phyloP scores from a whole-genome alignment of 441 rosid species.

The Lepidium campestre region DNA sequence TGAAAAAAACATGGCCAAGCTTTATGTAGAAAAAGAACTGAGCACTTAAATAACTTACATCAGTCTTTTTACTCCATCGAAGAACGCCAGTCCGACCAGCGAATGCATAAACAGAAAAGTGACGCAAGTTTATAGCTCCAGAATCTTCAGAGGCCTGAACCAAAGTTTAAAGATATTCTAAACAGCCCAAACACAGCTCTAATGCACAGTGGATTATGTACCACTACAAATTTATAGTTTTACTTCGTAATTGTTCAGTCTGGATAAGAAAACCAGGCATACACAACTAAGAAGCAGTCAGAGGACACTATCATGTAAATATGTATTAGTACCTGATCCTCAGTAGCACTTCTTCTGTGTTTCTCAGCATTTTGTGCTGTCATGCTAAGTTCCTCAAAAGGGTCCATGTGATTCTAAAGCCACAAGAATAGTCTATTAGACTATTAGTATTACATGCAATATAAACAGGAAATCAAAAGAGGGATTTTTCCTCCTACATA shows the following conservation, averaged over 20 bases:
- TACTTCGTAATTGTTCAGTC: background rate
- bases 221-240: background rate
- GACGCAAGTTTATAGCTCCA: slow-evolving; percentile 69
- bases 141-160: slow-evolving; percentile 74
- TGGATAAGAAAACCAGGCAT: background rate
- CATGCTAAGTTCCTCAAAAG: slow-evolving; percentile 78
- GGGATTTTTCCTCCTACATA: slow-evolving; percentile 29
- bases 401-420: slow-evolving; percentile 68
- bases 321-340: slow-evolving; percentile 81
- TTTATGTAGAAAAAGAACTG: background rate
- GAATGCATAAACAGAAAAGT: slow-evolving; percentile 91
- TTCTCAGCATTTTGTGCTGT: slow-evolving; percentile 67
- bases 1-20: background rate
- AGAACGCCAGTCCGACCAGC: slow-evolving; percentile 71
- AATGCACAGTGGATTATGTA: background rate
- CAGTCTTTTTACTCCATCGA: slow-evolving; percentile 91
- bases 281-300: slow-evolving; percentile 3
- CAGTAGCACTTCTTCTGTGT: slow-evolving; percentile 89
- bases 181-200: slow-evolving; percentile 4
- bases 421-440: background rate
- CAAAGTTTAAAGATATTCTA: slow-evolving; percentile 5
- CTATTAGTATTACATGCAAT: slow-evolving; percentile 3
- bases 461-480: background rate
- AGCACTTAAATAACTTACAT: slow-evolving; percentile 40
- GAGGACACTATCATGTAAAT: background rate